Conservation (phyloP, 106 monocot genomes). For the Acanthochlamys bracteata region DNA sequence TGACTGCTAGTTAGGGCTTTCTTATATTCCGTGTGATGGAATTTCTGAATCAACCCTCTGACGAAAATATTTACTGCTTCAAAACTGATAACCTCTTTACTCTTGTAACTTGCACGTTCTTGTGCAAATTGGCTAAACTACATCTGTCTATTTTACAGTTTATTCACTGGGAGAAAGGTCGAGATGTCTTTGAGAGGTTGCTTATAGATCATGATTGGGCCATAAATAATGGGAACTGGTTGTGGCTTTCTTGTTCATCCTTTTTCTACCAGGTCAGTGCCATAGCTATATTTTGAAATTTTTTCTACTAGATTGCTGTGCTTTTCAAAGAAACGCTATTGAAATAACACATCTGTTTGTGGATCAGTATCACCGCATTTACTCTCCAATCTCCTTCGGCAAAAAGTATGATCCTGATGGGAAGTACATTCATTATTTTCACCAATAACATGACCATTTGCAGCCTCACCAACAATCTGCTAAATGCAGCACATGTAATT, state of each 20-base stretch:
- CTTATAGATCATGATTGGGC: conserved; percentile 73
- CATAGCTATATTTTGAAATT: too few species aligned
- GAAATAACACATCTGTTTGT: too few species aligned
- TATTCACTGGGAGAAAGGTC: conserved; percentile 87
- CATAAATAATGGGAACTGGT: conserved; percentile 72
- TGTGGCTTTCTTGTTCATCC: conserved; percentile 79
- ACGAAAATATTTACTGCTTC: too few species aligned
- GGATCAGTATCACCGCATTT: conserved; percentile 68
- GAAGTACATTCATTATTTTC: conserved; percentile 66
- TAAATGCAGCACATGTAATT: too few species aligned
- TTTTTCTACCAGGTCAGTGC: conserved; percentile 57
- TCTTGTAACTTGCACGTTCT: too few species aligned
- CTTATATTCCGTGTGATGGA: too few species aligned
- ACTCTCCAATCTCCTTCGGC: conserved; percentile 81
- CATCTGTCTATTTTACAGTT: conserved; percentile 49
- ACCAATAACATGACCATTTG: conserved; percentile 20
- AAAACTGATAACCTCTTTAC: too few species aligned
- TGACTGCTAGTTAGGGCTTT: too few species aligned
- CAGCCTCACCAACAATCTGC: conserved; percentile 11
- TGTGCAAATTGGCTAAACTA: too few species aligned
- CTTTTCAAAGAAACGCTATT: too few species aligned
- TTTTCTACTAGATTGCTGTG: too few species aligned
- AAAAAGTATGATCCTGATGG: conserved; percentile 85
- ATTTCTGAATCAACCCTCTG: too few species aligned
- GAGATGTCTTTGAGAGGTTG: conserved; percentile 67